Evolutionary conservation across 1,284 basidiomycete species (phyloP), one percentile per base, ranked within the genome.

Genomic region (Coriolopsis trogii): DNA sequence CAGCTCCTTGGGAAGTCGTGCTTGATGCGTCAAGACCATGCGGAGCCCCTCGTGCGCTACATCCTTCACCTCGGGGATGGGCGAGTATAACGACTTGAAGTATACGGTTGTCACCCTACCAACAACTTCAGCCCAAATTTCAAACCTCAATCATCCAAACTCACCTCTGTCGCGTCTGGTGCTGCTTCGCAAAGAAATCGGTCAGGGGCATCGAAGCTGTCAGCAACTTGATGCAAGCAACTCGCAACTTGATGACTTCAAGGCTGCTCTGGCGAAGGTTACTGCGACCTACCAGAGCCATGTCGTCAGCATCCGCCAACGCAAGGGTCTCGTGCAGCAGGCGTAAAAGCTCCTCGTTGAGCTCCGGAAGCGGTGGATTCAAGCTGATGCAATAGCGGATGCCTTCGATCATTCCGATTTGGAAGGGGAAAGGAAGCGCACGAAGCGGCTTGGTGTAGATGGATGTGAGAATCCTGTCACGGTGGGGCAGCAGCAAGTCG

Each of bases 321-420:
- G 94, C 98, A 21, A 99, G 78, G 0, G 95, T 93, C 70, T 99
- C 97, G 61, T 96, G 93, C 29, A 99, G 75, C 9, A 99, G 81
- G 26, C 97, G 89, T 52, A 95, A 80, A 40, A 99, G 84, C 70
- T 98, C 94, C 51, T 98, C 95, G 60, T 92, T 94, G 46, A 94
- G 79, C 63, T 95, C 93, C 1, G 94, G 87, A 29, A 98, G 79
- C 1, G 92, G 90, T 10, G 95, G 93, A 34, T 89, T 83, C 29
- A 91, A 76, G 60, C 84, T 88, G 53, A 96, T 81, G 66, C 93
- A 92, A 69, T 95, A 99, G 16, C 95, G 91, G 55, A 99, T 87
- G 10, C 95, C 95, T 66, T 99, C 97, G 51, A 99, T 95, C 81
- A 98, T 95, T 26, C 95, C 97, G 51, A 99, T 98, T 70, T 99